phyloP scores from a whole-genome alignment of 148 eudicot genomes.

The Spergularia bocconei region DNA sequence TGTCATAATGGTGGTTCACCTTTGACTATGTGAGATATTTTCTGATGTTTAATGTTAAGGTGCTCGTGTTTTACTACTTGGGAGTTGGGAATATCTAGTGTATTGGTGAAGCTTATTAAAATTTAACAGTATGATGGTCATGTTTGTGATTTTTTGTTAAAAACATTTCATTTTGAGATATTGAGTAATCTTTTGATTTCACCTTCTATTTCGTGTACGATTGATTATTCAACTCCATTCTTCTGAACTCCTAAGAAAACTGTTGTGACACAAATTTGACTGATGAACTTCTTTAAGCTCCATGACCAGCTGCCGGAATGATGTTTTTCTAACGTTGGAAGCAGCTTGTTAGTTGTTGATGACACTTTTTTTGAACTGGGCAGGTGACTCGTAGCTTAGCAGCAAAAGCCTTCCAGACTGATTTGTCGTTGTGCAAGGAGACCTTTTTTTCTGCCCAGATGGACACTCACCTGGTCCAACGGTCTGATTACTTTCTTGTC shows the following conservation, averaged over 20 bases:
- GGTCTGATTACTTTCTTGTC: slow-evolving; percentile 34
- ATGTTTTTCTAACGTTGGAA: not conserved
- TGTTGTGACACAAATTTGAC: not conserved
- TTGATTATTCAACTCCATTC: too few relatives aligned
- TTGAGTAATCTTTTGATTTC: too few relatives aligned
- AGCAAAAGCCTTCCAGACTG: slow-evolving; percentile 91
- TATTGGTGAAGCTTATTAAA: too few relatives aligned
- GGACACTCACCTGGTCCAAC: slow-evolving; percentile 61
- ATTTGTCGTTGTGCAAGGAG: slow-evolving; percentile 75
- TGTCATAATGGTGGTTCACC: not conserved
- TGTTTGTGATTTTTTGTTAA: too few relatives aligned
- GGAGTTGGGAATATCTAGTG: too few relatives aligned
- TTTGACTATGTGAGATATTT: not conserved
- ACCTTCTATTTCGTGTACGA: too few relatives aligned
- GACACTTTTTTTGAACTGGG: not conserved
- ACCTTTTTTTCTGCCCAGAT: slow-evolving; percentile 83
- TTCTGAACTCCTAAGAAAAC: not conserved
- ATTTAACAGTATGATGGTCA: too few relatives aligned
- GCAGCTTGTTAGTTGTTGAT: not conserved
- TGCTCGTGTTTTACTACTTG: not conserved
- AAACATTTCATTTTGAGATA: too few relatives aligned
- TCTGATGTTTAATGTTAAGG: not conserved
- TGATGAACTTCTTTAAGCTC: not conserved
- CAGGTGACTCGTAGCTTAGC: slow-evolving; percentile 97
- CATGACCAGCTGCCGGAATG: not conserved